These are phyloP conservation scores for Hysterangium stoloniferum DNA, from an alignment of 768 basidiomycete genomes.

Conservation along the genomic window DNA sequence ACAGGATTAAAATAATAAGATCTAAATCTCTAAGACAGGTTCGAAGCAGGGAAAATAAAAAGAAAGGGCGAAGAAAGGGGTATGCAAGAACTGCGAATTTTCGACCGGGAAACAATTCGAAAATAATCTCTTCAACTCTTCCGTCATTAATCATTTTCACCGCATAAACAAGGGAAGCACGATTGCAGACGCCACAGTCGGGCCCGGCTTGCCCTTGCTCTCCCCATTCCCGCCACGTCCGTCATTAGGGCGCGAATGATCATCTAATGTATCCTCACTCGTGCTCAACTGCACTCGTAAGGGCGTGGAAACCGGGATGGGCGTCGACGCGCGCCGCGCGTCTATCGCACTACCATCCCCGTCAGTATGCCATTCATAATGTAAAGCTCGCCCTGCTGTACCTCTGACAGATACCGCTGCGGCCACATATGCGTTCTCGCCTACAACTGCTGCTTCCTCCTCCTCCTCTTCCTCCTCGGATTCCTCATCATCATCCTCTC, in stretches of 20 bases:
- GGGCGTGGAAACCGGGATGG: slow-evolving; percentile 20
- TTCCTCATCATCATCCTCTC: slow-evolving; percentile 42
- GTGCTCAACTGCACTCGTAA: neutral
- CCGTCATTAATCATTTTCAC: neutral
- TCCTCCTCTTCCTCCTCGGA: slow-evolving; percentile 49
- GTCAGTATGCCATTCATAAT: slow-evolving; percentile 14
- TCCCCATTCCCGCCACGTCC: too few species aligned
- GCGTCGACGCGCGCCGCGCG: slow-evolving; percentile 38
- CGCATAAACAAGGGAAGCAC: neutral
- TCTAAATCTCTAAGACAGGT: neutral
- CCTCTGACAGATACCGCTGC: slow-evolving; percentile 7
- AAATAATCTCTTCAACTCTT: neutral
- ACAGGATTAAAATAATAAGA: neutral
- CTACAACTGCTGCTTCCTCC: slow-evolving; percentile 21
- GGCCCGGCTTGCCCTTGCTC: neutral
- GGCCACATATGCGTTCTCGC: neutral
- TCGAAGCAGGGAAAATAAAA: neutral
- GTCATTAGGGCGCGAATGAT: too few species aligned
- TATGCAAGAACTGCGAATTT: neutral
- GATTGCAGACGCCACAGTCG: neutral
- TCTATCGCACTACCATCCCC: slow-evolving; percentile 30
- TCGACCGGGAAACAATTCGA: neutral
- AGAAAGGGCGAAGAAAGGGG: neutral
- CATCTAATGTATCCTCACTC: too few species aligned
- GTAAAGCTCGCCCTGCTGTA: slow-evolving; percentile 15